Base-by-base conservation (phyloP, 2,329 filamentous ascomycete species). In the Nectriaceae sp. region DNA sequence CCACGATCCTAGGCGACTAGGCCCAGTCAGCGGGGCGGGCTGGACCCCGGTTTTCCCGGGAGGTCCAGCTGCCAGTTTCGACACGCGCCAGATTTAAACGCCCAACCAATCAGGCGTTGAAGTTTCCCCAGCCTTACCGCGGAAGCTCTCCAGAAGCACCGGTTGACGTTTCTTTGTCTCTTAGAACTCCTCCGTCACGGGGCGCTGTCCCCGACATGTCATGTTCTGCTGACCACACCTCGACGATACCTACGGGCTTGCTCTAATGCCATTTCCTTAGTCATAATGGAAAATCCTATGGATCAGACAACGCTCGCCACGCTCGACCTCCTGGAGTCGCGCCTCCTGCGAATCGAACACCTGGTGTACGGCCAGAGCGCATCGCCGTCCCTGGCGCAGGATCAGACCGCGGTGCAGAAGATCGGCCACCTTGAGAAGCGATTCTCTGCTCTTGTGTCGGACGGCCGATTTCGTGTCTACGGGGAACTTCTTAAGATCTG, bases 401-500 rank as follows among this genome's bases (percentile, higher is more conserved):
- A 73, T 19, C 65, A 66, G 15, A 71, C 79, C 1, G 74, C 76
- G 0, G 57, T 70, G 20, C 67, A 71, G 18, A 70, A 72, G 36
- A 66, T 84, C 36, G 72, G 72, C 47, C 71, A 78, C 33, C 71
- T 84, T 1, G 80, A 84, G 56, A 72, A 72, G 43, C 78, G 79
- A 21, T 80, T 84, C 59, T 69, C 72, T 13, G 63, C 66, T 24
- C 69, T 84, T 5, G 55, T 79, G 5, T 76, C 77, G 22, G 15
- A 8, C 10, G 10, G 10, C 26, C 71, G 73, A 44, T 69, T 80
- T 26, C 77, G 79, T 42, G 79, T 82, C 46, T 84, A 84, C 55
- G 75, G 73, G 21, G 81, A 85, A 56, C 71, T 85, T 5, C 70
- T 85, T 31, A 79, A 78, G 60, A 80, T 85, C 21, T 83, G 82